Base-by-base conservation (phyloP, 768 basidiomycete genomes). In the Suillus subaureus region DNA sequence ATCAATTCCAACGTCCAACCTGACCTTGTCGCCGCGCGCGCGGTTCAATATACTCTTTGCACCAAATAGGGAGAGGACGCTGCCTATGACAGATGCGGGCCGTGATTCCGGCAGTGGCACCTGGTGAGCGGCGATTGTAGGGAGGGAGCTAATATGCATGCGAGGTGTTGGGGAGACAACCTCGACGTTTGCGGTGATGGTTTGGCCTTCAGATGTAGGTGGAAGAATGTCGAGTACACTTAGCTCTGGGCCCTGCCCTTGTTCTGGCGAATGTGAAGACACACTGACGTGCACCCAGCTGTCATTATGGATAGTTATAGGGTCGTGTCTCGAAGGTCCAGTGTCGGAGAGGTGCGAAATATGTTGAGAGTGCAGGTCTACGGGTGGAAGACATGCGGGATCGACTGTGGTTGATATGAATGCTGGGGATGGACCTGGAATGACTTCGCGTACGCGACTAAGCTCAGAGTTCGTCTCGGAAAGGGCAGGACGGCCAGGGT, bases 41-140 rank as follows among this genome's bases (percentile, higher is more conserved):
- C 40, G 58, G 12, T 39, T 60, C 40, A 60, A 28, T 18, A 60
- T 31, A 4, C 18, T 60, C 18, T 28, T 60, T 21, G 58, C 58
- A 21, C 58, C 58, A 31, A 60, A 60, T 13, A 60, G 18, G 16
- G 58, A 60, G 62, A 66, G 66, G n/a, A 56, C n/a, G 12, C 61
- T 64, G 13, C 72, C 77, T 8, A 77, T 68, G 60, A 71, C 75
- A 1, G 77, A 77, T 18, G 68, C 72, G 1, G 75, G 75, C 4
- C 75, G 75, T n/a, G 77, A 75, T 45, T 67, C 62, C 16, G 75
- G 75, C 18, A 76, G 71, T 18, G 71, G 69, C 3, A 77, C 62
- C 61, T 66, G 65, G 1, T 69, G 70, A 35, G 75, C 71, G n/a
- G 68, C 66, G 9, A 75, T 69, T 26, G 69, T 57, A 21, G 65